Base-by-base conservation (phyloP, 2,329 filamentous ascomycete genomes). In the Sporothrix dimorphospora region DNA sequence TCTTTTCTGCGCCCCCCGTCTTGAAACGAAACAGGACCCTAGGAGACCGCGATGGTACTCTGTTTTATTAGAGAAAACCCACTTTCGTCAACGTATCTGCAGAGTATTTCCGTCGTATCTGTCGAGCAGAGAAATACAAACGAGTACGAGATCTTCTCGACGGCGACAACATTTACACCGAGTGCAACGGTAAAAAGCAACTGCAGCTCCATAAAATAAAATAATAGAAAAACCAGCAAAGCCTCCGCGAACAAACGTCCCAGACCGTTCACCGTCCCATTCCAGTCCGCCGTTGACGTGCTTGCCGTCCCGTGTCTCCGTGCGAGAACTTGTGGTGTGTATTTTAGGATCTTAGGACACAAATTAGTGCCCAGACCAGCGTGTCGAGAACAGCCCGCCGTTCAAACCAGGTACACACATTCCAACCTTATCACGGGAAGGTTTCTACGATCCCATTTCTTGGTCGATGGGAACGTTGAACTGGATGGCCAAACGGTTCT, bases 1-100 rank as follows among this genome's bases (percentile, higher is more conserved):
- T 27, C 8, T n/a, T n/a, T n/a, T n/a, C n/a, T n/a, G n/a, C n/a
- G n/a, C 61, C 21, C 42, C 49, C 38, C 7, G 38, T 49, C 45
- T 45, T 69, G 69, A 71, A 73, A 69, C 70, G 53, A 73, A 73
- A 73, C 59, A 45, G 40, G 47, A 38, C 57, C 53, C 47, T 45
- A 30, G 21, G 19, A 12, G n/a, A 34, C 49, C 14, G 19, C 69
- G 57, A 70, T 72, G 67, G 40, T 72, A 72, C 67, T 65, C 71
- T 72, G 66, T 70, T 69, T 66, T 53, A 72, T 72, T 70, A 70
- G 24, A 27, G 38, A 45, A 40, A 49, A 57, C 5, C 71, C 71
- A 70, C 71, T 65, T 65, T 65, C 38, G 12, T 45, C 38, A 65
- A 45, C 38, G 59, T 65, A 65, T 65, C 38, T 24, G 11, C 38